Evolutionary conservation across 2,329 filamentous ascomycete species (phyloP).

Genomic region (Penicillium decumbens): DNA sequence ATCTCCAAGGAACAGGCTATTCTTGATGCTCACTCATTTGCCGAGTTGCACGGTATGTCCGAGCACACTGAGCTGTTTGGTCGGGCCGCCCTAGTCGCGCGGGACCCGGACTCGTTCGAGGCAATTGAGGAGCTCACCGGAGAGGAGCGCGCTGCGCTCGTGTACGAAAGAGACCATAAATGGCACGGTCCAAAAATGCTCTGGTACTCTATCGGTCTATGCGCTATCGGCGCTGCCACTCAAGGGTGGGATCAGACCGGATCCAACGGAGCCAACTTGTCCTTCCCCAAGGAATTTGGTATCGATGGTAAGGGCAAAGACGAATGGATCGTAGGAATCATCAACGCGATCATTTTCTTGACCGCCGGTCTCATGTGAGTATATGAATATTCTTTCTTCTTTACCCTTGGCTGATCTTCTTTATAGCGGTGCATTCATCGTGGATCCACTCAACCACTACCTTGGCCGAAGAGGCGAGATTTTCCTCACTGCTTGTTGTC

Average conservation of each 20-base stretch:
- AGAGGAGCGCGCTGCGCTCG: constrained; percentile 41
- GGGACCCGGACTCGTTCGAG: constrained; percentile 21
- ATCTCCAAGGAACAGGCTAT: constrained; percentile 29
- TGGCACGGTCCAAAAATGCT: constrained; percentile 46
- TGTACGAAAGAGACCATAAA: constrained; percentile 44
- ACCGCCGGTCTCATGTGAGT: constrained; percentile 18
- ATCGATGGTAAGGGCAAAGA: constrained; percentile 43
- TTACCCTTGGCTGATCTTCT: constrained; percentile 18
- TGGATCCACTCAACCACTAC: constrained; percentile 58
- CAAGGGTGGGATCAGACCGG: constrained; percentile 53
- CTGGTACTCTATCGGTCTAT: constrained; percentile 48
- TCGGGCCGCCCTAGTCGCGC: constrained; percentile 36
- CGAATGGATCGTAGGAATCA: constrained; percentile 57
- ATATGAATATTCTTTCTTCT: constrained; percentile 40
- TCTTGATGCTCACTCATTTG: constrained; percentile 29
- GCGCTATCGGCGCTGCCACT: constrained; percentile 47
- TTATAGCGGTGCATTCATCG: constrained; percentile 56
- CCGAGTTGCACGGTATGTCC: constrained; percentile 31
- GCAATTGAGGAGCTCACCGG: constrained; percentile 37
- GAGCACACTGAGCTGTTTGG: constrained; percentile 38
- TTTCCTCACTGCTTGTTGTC: constrained; percentile 58
- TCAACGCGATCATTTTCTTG: constrained; percentile 55
- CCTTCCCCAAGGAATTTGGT: constrained; percentile 43
- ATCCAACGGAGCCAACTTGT: constrained; percentile 51
- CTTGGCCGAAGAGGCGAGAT: constrained; percentile 60